Evolutionary conservation across 1,284 basidiomycete species (phyloP).

Genomic region (Kalmanozyma brasiliensis): DNA sequence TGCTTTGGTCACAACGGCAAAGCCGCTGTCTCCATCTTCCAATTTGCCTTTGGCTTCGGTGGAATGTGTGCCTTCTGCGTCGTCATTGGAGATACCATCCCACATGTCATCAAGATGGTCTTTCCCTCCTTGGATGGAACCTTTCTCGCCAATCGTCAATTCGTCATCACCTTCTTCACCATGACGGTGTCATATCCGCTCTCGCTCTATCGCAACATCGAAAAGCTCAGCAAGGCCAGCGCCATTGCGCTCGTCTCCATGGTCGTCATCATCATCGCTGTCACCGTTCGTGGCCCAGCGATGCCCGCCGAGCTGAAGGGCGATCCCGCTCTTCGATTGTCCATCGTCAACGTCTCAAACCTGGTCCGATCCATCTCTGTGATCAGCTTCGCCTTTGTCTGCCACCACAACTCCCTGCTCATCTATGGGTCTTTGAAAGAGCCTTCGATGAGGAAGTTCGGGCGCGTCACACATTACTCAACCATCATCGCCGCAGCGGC

Average conservation of each 20-base stretch:
- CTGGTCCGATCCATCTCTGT: conserved; percentile 64
- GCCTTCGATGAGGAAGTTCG: conserved; percentile 93
- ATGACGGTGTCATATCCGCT: conserved; percentile 81
- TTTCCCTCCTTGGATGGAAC: conserved; percentile 84
- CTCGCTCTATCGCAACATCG: conserved; percentile 94
- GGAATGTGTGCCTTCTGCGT: conserved; percentile 73
- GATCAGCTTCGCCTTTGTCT: conserved; percentile 68
- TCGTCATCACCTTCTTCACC: conserved; percentile 75
- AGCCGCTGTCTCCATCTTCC: conserved; percentile 94
- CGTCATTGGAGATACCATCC: conserved; percentile 86
- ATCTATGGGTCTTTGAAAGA: conserved; percentile 93
- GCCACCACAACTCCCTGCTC: conserved; percentile 68
- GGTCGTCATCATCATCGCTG: conserved; percentile 89
- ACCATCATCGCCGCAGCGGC: conserved; percentile 64
- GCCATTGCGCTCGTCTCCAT: conserved; percentile 82
- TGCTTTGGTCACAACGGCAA: conserved; percentile 80
- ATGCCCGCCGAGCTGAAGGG: conserved; percentile 84
- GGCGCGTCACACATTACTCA: conserved; percentile 82
- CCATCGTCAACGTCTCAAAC: conserved; percentile 81
- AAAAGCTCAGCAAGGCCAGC: conserved; percentile 92
- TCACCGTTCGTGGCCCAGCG: conserved; percentile 84
- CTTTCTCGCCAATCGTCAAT: conserved; percentile 84
- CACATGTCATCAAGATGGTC: conserved; percentile 84
- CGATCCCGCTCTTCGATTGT: conserved; percentile 73
- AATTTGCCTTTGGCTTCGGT: conserved; percentile 96